Percentiles rank a stretch among this genome's conserved stretches.
Conservation (phyloP, 306 rosid genomes). For the Cucurbita pepo region DNA sequence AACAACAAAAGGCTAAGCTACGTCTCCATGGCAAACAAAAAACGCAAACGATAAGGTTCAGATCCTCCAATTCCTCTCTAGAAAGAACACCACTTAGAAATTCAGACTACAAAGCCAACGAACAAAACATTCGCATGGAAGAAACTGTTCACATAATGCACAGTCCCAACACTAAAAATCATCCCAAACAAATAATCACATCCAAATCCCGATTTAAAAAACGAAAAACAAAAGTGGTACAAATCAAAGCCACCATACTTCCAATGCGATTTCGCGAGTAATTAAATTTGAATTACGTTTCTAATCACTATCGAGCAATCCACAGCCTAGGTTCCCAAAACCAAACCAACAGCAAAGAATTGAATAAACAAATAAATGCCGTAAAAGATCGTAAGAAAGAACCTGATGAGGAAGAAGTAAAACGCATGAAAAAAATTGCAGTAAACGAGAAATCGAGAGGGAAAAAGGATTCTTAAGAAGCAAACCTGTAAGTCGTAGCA, state of each 20-base stretch:
- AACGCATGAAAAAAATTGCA: not conserved
- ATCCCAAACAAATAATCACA: not conserved
- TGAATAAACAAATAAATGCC: not conserved
- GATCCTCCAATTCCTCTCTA: not conserved
- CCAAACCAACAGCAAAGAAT: not conserved
- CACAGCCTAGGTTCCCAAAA: not conserved
- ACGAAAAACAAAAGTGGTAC: not conserved
- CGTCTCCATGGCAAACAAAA: not conserved
- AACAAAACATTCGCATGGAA: not conserved
- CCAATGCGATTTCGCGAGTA: not conserved
- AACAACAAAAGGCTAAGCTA: not conserved
- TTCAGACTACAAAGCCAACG: not conserved
- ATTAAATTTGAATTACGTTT: not conserved
- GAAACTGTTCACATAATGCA: not conserved
- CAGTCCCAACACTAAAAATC: not conserved
- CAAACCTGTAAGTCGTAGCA: not conserved
- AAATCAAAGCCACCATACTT: not conserved
- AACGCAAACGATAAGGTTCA: not conserved
- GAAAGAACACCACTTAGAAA: not conserved
- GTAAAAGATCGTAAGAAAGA: not conserved
- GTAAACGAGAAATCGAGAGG: not conserved
- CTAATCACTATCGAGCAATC: not conserved
- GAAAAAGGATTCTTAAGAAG: not conserved
- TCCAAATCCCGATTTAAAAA: not conserved
- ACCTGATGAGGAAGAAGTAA: not conserved